Base-by-base conservation (phyloP, 768 basidiomycete species). In the Pulveroboletus sp. region DNA sequence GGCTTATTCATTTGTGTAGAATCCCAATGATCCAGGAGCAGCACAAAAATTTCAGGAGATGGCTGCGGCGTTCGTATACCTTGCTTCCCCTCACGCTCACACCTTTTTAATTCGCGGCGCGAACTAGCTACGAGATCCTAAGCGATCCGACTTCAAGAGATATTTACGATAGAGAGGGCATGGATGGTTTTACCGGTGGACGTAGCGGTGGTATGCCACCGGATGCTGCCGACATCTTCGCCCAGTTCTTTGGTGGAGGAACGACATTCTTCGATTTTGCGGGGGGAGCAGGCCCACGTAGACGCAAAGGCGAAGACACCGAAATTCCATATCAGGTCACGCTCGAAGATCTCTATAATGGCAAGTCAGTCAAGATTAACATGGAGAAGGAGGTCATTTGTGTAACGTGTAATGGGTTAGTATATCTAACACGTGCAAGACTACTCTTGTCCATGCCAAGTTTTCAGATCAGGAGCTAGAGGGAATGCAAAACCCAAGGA, bases 281-380 rank as follows among this genome's bases (percentile, higher is more conserved):
- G 39, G 76, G 82, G 44, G 78, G 76, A 58, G 43, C 69, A 35
- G 71, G 73, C 15, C 61, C 68, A 45, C 69, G 73, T 52, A 71
- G 75, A 55, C 71, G 79, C 55, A 83, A 80, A 58, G 86, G 86
- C 14, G 76, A 86, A 57, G 84, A 93, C 64, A 80, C 85, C 18
- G 73, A 84, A 40, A 82, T 92, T 55, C 80, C 83, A 4, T 87
- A 94, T 65, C 78, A 89, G 36, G 89, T 95, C 46, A 86, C 89
- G 5, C 76, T 98, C 28, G 94, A 96, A 69, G 94, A 98, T 65
- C 72, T 94, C 18, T 97, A 92, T 70, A 89, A 86, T 49, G 95
- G 94, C 28, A 94, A 93, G 69, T 79, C 78, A 9, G 85, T 93
- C 49, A 89, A 85, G 64, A 82, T 97, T 74, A 89, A 82, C 58